phyloP scores from a whole-genome alignment of 768 basidiomycete species.

The Suillus clintonianus region DNA sequence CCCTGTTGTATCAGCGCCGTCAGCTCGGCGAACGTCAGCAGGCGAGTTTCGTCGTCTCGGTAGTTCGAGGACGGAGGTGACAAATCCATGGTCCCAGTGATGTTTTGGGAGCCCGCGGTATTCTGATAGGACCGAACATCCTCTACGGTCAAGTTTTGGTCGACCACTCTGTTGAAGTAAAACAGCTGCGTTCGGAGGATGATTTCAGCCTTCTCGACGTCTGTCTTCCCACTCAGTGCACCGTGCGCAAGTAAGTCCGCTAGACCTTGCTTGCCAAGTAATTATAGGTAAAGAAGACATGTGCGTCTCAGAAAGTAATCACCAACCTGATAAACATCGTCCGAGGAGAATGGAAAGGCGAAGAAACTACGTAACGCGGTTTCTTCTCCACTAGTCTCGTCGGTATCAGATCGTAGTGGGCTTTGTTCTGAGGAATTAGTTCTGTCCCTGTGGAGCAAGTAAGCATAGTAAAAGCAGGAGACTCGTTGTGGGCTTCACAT shows the following conservation, averaged over 20 bases:
- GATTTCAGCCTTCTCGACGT: slow-evolving; percentile 47
- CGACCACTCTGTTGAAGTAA: slow-evolving; percentile 65
- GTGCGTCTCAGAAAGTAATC: not conserved
- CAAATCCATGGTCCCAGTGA: not conserved
- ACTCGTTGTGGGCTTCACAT: not conserved
- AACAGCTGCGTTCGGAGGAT: slow-evolving; percentile 60
- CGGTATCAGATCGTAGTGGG: not conserved
- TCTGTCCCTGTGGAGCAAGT: not conserved
- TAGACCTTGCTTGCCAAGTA: slow-evolving; percentile 60
- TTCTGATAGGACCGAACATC: slow-evolving; percentile 19
- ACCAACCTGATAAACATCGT: slow-evolving; percentile 61
- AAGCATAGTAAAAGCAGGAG: not conserved
- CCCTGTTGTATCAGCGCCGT: slow-evolving; percentile 73
- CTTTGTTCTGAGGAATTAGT: not conserved
- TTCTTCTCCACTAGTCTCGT: not conserved
- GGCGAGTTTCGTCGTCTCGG: slow-evolving; percentile 37
- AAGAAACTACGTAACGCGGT: slow-evolving; percentile 29
- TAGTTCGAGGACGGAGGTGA: slow-evolving; percentile 9
- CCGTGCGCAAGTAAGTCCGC: slow-evolving; percentile 52
- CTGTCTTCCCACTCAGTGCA: slow-evolving; percentile 34
- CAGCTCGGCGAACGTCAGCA: slow-evolving; percentile 67
- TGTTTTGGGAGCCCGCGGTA: slow-evolving; percentile 12
- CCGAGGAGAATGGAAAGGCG: slow-evolving; percentile 54
- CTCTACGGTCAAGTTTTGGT: slow-evolving; percentile 28
- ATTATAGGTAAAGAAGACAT: slow-evolving; percentile 10